Base-by-base conservation (phyloP, 768 basidiomycete species). In the Podaxis rugospora region DNA sequence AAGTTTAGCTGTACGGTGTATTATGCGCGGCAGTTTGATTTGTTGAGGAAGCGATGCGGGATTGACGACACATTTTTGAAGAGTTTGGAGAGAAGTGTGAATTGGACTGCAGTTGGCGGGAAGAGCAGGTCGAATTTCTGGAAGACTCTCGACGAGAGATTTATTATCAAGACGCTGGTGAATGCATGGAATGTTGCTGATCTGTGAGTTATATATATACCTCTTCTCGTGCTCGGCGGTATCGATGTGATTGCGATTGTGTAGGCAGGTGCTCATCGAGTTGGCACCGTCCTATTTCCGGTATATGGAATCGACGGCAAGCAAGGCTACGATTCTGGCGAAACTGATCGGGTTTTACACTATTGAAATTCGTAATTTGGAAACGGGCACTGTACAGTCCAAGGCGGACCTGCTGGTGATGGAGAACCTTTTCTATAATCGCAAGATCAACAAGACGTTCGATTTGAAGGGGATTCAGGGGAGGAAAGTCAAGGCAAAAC, bases 171-270 rank as follows among this genome's bases (percentile, higher is more conserved):
- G 81, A 90, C 90, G 18, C 72, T 93, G 62, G 87, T 94, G 14
- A 88, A 88, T 72, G 89, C 90, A 13, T 93, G 91, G 91, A 91
- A 91, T 71, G 90, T 92, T 42, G 87, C 88, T 4, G 92, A 93
- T 75, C 71, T 91, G 90, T 92, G 67, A 75, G 89, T 25, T 54
- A 25, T n/a, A 39, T 54, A 25, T n/a, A 39, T 28, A 47, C 40
- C 52, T 64, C 51, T 47, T 25, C 16, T 28, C 59, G 40, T 32
- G 6, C 46, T 25, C 42, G 51, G 35, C 51, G n/a, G n/a, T 52
- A 21, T 7, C 28, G 49, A 58, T 52, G 47, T 40, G 47, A 46
- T 56, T 7, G 44, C 18, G 53, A 59, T 13, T 63, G 2, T 44
- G 18, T 44, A 92, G 90, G 39, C 90, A 92, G 78, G 88, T 90